Evolutionary conservation across 2,329 filamentous ascomycete species (phyloP).

Genomic region (Fonsecaea pedrosoi): DNA sequence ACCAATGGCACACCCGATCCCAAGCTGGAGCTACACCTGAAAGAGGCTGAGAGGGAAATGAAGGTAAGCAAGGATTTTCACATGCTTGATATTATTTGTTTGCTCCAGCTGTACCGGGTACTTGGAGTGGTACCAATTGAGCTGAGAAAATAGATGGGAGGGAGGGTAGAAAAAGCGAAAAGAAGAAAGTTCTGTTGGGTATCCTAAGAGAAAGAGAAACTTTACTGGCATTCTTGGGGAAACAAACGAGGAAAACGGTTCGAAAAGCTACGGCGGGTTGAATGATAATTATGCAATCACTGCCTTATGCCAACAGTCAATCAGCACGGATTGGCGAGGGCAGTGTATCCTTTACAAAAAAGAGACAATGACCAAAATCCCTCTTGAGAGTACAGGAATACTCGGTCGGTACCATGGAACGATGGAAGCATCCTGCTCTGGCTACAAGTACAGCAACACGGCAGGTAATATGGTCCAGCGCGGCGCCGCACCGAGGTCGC

Average conservation of each 20-base stretch:
- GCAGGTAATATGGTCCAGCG: background rate
- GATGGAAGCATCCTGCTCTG: background rate
- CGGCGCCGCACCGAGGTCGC: background rate
- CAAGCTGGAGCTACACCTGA: background rate
- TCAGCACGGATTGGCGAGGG: background rate
- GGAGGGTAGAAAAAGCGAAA: background rate
- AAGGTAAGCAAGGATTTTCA: slow-evolving; percentile 9
- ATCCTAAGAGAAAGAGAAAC: background rate
- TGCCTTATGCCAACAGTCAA: background rate
- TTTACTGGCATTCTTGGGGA: background rate
- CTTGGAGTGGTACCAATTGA: no score
- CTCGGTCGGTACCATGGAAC: background rate
- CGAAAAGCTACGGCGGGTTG: background rate
- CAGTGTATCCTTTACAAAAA: background rate
- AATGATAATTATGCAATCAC: background rate
- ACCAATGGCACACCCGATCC: background rate
- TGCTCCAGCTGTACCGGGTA: background rate
- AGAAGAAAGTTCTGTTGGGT: background rate
- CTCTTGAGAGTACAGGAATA: background rate
- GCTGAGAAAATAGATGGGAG: background rate
- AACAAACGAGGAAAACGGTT: background rate
- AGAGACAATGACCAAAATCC: background rate
- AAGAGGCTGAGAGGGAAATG: background rate
- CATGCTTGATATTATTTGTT: slow-evolving; percentile 4
- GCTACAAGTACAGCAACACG: background rate